These are phyloP conservation scores for Metrosideros polymorpha DNA, from an alignment of 441 rosid species.

Conservation along the genomic window DNA sequence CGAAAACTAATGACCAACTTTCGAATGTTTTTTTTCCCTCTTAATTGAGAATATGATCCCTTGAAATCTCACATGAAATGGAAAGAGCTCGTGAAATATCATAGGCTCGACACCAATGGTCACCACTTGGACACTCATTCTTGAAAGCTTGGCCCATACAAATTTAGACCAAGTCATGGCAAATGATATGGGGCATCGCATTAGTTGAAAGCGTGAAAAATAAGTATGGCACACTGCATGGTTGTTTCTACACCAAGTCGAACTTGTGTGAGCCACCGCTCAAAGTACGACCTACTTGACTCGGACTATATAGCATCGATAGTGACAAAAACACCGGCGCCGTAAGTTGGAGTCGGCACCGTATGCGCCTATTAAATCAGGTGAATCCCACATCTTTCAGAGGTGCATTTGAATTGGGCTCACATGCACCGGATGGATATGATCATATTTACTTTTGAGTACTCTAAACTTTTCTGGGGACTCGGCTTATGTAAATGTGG, in stretches of 20 bases:
- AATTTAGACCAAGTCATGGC: neutral
- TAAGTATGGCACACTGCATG: too few relatives aligned
- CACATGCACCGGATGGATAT: neutral
- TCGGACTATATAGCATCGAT: neutral
- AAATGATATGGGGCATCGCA: neutral
- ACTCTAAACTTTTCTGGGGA: neutral
- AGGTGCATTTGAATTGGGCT: neutral
- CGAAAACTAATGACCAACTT: too few relatives aligned
- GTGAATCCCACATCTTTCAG: neutral
- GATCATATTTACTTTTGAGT: neutral
- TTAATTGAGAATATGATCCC: too few relatives aligned
- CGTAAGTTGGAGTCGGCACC: neutral
- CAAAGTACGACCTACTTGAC: neutral
- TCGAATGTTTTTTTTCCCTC: too few relatives aligned
- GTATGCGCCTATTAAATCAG: neutral
- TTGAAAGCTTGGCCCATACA: neutral
- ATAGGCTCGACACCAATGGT: neutral
- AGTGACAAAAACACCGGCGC: neutral
- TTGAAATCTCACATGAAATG: too few relatives aligned
- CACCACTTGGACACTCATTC: neutral
- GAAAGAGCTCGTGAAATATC: neutral
- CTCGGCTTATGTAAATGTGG: neutral
- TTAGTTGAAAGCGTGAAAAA: neutral
- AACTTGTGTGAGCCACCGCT: neutral
- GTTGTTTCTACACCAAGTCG: neutral